Conservation (phyloP, 805 yeast genomes). For the Pichia nanzhaoensis region DNA sequence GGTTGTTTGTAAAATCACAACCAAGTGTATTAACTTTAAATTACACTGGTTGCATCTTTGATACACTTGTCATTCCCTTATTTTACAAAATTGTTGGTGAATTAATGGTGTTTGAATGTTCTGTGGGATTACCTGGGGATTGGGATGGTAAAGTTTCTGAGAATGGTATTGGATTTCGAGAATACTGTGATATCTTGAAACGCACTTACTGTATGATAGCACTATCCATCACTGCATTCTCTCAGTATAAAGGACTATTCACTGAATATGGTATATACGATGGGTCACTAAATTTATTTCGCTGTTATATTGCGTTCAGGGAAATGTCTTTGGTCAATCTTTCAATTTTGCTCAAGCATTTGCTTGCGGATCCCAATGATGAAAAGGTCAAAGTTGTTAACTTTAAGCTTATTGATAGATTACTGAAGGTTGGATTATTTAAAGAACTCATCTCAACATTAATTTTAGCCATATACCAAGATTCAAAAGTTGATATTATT, state of each 20-base stretch:
- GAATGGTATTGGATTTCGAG: slow-evolving; percentile 13
- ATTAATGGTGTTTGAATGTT: slow-evolving; percentile 14
- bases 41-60: slow-evolving; percentile 21
- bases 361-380: slow-evolving; percentile 9
- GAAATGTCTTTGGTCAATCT: slow-evolving; percentile 21
- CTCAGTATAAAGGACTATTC: slow-evolving; percentile 21
- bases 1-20: slow-evolving; percentile 22
- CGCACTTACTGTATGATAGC: slow-evolving; percentile 24
- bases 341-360: slow-evolving; percentile 16
- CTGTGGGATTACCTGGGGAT: slow-evolving; percentile 11
- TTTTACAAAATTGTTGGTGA: slow-evolving; percentile 25
- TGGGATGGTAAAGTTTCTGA: slow-evolving; percentile 6
- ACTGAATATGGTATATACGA: slow-evolving; percentile 24
- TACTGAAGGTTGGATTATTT: slow-evolving; percentile 20
- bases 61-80: slow-evolving; percentile 20
- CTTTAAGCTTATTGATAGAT: slow-evolving; percentile 14
- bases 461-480: slow-evolving; percentile 26
- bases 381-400: slow-evolving; percentile 10
- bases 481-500: slow-evolving; percentile 25
- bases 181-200: slow-evolving; percentile 19
- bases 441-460: slow-evolving; percentile 24
- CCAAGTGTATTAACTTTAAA: slow-evolving; percentile 17
- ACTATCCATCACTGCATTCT: slow-evolving; percentile 22
- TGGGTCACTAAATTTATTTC: slow-evolving; percentile 19
- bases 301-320: slow-evolving; percentile 23